These are phyloP conservation scores for Vigna unguiculata DNA, from an alignment of 306 rosid genomes.

Conservation along the genomic window DNA sequence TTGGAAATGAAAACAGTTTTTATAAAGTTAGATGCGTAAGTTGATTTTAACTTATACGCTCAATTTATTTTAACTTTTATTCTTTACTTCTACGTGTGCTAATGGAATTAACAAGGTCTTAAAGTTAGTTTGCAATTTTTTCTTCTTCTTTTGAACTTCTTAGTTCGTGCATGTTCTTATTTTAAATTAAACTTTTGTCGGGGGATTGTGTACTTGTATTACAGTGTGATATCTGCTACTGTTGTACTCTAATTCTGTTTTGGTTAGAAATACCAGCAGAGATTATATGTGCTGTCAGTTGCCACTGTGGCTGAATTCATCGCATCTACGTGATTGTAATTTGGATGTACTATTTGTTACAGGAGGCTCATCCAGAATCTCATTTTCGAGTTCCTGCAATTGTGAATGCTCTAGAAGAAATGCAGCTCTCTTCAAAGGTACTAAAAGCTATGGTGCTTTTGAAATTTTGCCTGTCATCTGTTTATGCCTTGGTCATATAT, in stretches of 20 bases:
- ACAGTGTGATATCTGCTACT: neutral
- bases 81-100: no score
- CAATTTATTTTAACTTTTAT: neutral
- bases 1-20: neutral
- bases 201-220: neutral
- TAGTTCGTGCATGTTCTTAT: neutral
- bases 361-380: slow-evolving; percentile 98
- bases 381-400: slow-evolving; percentile 94
- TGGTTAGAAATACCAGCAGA: slow-evolving; percentile 2
- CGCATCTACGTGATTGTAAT: slow-evolving; percentile 24
- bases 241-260: neutral
- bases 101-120: no score
- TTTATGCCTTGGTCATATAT: slow-evolving; percentile 12
- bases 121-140: neutral
- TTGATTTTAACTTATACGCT: no score
- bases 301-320: slow-evolving; percentile 37
- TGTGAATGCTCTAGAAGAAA: slow-evolving; percentile 63
- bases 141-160: neutral
- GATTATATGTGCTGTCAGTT: slow-evolving; percentile 34
- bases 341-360: slow-evolving; percentile 38
- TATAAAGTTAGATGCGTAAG: no score
- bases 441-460: neutral
- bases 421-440: slow-evolving; percentile 86
- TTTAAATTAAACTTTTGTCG: neutral
- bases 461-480: slow-evolving; percentile 6